Evolutionary conservation across 1,284 basidiomycete species (phyloP).

Genomic region (Caloboletus inedulis): DNA sequence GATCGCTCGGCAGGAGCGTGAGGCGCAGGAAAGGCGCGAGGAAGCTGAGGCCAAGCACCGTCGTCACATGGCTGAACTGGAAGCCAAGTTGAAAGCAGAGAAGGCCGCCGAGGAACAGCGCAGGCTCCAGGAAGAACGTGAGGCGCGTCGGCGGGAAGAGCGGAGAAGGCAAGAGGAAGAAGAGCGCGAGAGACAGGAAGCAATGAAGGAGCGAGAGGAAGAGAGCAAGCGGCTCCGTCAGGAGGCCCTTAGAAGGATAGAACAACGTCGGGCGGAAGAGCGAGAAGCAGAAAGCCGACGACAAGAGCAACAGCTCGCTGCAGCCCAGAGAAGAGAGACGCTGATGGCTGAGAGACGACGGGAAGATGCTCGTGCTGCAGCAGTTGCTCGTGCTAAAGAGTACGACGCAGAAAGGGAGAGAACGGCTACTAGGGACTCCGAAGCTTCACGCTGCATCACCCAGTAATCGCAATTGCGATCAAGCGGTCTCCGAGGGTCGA

Average conservation of each 20-base stretch:
- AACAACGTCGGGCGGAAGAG: not conserved
- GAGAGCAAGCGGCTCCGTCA: not conserved
- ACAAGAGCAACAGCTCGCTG: not conserved
- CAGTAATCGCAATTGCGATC: not conserved
- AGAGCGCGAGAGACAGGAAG: not conserved
- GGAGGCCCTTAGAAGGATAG: not conserved
- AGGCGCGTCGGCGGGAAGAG: not conserved
- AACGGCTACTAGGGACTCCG: not conserved
- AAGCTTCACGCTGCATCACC: not conserved
- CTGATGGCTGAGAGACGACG: not conserved
- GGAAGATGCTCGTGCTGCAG: not conserved
- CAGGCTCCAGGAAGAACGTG: not conserved
- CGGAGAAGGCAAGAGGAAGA: not conserved
- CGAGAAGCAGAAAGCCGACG: not conserved
- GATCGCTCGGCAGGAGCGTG: not conserved
- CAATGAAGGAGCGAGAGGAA: not conserved
- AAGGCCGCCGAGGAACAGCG: not conserved
- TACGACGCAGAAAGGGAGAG: not conserved
- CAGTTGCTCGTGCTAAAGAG: not conserved
- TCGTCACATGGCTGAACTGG: not conserved
- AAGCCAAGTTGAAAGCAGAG: not conserved
- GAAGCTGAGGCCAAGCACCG: constrained; percentile 7
- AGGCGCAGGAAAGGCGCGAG: not conserved
- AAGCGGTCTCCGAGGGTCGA: not conserved
- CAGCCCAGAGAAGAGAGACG: not conserved